Conservation (phyloP, 108 stramenopile genomes). For the Nitzschia putrida region DNA sequence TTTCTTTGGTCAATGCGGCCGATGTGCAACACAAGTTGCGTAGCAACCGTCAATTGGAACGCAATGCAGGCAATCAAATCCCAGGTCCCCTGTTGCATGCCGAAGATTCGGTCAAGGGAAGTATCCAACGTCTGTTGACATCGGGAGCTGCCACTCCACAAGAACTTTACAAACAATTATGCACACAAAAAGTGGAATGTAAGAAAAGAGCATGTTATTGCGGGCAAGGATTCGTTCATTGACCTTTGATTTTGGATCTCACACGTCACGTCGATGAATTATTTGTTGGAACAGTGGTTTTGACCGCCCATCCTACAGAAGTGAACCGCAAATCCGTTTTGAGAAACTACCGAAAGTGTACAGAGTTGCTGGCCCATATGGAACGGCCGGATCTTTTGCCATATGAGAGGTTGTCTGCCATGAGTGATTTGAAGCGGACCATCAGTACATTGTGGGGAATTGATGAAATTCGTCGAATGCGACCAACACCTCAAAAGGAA, state of each 20-base stretch:
- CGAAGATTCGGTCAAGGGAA: constrained; percentile 79
- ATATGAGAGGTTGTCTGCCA: constrained; percentile 70
- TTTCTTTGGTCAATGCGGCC: constrained; percentile 80
- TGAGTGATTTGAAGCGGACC: constrained; percentile 65
- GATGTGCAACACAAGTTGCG: constrained; percentile 86
- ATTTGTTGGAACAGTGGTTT: constrained; percentile 51
- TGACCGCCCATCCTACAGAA: constrained; percentile 98
- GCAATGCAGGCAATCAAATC: constrained; percentile 2
- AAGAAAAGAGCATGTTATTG: not conserved
- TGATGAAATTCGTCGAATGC: constrained; percentile 91
- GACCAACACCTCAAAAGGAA: constrained; percentile 93
- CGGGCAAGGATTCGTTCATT: not conserved
- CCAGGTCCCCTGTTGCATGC: constrained; percentile 71
- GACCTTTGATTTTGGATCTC: not conserved
- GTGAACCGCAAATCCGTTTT: constrained; percentile 49
- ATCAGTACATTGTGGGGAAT: constrained; percentile 80
- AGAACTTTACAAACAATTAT: constrained; percentile 82
- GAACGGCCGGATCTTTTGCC: constrained; percentile 73
- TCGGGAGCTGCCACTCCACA: constrained; percentile 49
- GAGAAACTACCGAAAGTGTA: constrained; percentile 60
- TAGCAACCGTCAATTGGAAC: constrained; percentile 45
- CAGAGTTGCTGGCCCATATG: constrained; percentile 56
- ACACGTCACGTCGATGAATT: not conserved
- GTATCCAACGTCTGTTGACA: constrained; percentile 63
- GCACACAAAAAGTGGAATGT: constrained; percentile 86